These are phyloP conservation scores for Phylloboletellus chloephorus DNA, from an alignment of 1,284 basidiomycete genomes.

Conservation along the genomic window DNA sequence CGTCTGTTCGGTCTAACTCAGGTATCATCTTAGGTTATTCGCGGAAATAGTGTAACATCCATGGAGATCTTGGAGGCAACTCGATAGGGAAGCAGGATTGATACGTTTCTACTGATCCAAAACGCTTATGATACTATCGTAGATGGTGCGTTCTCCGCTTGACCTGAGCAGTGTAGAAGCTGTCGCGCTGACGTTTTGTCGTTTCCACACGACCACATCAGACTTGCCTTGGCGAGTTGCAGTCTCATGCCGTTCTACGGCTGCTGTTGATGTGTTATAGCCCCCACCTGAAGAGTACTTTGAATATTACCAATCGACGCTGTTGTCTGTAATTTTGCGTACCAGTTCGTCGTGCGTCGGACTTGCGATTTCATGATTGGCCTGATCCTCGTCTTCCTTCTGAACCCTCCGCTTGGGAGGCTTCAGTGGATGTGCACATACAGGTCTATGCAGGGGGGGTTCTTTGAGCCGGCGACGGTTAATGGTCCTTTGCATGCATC, in stretches of 20 bases:
- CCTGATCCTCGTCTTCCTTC: neutral
- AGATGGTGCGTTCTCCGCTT: slow-evolving; percentile 12
- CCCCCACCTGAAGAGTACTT: slow-evolving; percentile 1
- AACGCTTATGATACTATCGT: slow-evolving; percentile 6
- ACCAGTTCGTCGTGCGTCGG: neutral
- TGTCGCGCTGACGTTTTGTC: slow-evolving; percentile 6
- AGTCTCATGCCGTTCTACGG: neutral
- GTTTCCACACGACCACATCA: slow-evolving; percentile 5
- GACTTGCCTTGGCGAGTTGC: slow-evolving; percentile 4
- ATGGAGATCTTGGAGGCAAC: slow-evolving; percentile 79
- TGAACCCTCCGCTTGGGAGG: neutral
- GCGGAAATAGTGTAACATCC: slow-evolving; percentile 90
- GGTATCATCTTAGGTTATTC: slow-evolving; percentile 65
- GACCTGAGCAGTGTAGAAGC: neutral
- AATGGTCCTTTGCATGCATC: too few species aligned
- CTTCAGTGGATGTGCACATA: too few species aligned
- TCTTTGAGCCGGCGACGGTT: too few species aligned
- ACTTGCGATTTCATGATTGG: neutral
- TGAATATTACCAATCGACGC: neutral
- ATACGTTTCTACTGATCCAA: neutral
- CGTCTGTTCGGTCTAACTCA: slow-evolving; percentile 10
- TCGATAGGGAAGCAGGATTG: slow-evolving; percentile 30
- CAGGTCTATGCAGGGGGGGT: too few species aligned
- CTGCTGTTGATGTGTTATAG: neutral
- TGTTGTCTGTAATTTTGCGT: slow-evolving; percentile 8